Percentiles rank a stretch among this genome's conserved stretches.
phyloP scores from a whole-genome alignment of 2,329 filamentous ascomycete species.

The Microcyclospora tardicrescens region DNA sequence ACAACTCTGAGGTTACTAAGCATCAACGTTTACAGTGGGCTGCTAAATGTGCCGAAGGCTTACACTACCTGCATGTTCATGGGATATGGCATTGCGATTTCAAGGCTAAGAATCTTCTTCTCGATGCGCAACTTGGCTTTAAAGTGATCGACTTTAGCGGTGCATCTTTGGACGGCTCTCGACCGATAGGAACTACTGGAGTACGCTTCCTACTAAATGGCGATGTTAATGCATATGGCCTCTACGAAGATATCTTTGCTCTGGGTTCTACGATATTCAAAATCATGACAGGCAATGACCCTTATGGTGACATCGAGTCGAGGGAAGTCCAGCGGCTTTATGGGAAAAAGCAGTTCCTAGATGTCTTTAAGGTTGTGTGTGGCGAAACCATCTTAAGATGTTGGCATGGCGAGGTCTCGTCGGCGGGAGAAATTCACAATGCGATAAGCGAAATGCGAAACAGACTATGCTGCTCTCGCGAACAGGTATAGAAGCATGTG shows the following conservation, averaged over 20 bases:
- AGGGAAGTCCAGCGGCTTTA: neutral
- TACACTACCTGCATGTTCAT: neutral
- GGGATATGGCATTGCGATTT: neutral
- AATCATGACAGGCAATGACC: conserved; percentile 1
- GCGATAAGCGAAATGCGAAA: too few species aligned
- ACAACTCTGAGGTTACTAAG: neutral
- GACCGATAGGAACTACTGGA: neutral
- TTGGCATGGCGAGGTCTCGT: neutral
- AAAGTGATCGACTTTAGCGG: neutral
- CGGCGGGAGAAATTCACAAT: neutral
- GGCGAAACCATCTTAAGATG: neutral
- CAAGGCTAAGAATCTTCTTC: neutral
- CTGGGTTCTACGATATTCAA: conserved; percentile 1
- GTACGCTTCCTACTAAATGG: neutral
- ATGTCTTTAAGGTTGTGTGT: neutral
- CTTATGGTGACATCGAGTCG: neutral
- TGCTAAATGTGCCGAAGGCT: neutral
- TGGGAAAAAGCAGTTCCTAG: neutral
- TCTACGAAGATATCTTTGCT: neutral
- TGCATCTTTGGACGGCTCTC: neutral
- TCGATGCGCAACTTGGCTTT: neutral
- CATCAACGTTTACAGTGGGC: neutral
- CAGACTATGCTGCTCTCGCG: too few species aligned
- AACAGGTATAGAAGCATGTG: too few species aligned
- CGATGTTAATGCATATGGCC: neutral